These are phyloP conservation scores for Candida smagusa DNA, from an alignment of 1,139 yeast species.

Conservation along the genomic window DNA sequence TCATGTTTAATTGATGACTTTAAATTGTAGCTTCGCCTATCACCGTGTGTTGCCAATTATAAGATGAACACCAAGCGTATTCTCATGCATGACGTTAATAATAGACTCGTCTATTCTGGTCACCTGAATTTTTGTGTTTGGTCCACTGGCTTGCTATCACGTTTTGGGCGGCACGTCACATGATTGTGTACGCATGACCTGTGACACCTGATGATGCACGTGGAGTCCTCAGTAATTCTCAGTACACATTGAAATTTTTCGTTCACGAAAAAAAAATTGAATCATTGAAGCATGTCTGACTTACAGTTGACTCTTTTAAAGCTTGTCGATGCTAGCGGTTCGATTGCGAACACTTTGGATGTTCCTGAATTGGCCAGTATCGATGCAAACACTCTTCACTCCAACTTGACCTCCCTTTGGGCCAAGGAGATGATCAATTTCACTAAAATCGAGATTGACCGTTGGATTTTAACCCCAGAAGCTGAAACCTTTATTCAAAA, in stretches of 20 bases:
- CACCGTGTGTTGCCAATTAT: too few relatives aligned
- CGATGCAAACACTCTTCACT: conserved; percentile 46
- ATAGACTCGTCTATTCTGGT: too few relatives aligned
- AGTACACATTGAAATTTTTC: conserved; percentile 3
- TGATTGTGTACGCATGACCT: too few relatives aligned
- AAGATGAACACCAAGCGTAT: too few relatives aligned
- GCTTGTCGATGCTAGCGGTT: conserved; percentile 53
- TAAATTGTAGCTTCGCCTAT: too few relatives aligned
- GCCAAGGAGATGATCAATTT: conserved; percentile 81
- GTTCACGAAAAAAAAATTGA: conserved; percentile 4
- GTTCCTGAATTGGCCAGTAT: conserved; percentile 43
- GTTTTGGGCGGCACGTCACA: too few relatives aligned
- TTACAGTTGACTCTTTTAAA: conserved; percentile 57
- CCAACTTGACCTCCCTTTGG: conserved; percentile 81
- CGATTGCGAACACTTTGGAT: conserved; percentile 61
- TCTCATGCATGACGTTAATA: too few relatives aligned
- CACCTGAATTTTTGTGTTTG: too few relatives aligned
- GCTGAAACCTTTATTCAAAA: conserved; percentile 72
- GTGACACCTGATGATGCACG: background rate
- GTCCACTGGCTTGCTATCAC: too few relatives aligned
- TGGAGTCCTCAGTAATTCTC: background rate
- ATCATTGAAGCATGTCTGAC: conserved; percentile 43
- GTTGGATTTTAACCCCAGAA: conserved; percentile 75
- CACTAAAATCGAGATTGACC: conserved; percentile 70
- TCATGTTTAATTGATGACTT: too few relatives aligned